Conservation (phyloP, 2,329 filamentous ascomycete species). For the Sporothrix pallida region DNA sequence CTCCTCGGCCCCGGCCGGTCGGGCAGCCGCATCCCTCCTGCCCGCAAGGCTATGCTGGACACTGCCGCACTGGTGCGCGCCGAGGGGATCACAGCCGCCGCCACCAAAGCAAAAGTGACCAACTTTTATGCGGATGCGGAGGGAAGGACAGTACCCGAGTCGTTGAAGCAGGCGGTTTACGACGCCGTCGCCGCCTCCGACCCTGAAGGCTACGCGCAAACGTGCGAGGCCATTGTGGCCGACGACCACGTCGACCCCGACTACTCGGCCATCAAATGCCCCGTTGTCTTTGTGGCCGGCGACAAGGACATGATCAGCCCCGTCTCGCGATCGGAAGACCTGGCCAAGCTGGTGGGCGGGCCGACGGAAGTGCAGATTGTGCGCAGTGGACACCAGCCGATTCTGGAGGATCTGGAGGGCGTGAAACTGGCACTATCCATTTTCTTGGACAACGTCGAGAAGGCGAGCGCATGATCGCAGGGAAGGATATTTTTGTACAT, state of each 20-base stretch:
- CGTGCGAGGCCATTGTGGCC: slow-evolving; percentile 44
- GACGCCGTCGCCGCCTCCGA: slow-evolving; percentile 44
- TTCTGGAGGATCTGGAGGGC: slow-evolving; percentile 33
- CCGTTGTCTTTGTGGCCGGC: slow-evolving; percentile 43
- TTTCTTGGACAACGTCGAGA: background rate
- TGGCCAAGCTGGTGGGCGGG: slow-evolving; percentile 42
- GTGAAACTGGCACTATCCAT: slow-evolving; percentile 29
- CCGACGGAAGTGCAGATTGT: slow-evolving; percentile 41
- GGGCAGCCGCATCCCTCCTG: slow-evolving; percentile 42
- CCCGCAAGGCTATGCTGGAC: slow-evolving; percentile 44
- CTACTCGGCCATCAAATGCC: slow-evolving; percentile 43
- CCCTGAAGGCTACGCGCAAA: slow-evolving; percentile 44
- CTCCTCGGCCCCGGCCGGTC: slow-evolving; percentile 46
- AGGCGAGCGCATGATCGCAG: background rate
- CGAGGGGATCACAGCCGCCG: slow-evolving; percentile 42
- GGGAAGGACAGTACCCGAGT: slow-evolving; percentile 35
- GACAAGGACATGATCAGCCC: slow-evolving; percentile 45
- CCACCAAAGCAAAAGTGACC: slow-evolving; percentile 40
- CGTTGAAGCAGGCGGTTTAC: slow-evolving; percentile 39
- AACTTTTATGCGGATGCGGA: slow-evolving; percentile 42
- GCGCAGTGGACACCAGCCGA: slow-evolving; percentile 36
- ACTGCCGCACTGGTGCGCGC: slow-evolving; percentile 41
- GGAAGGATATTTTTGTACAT: slow-evolving; percentile 16
- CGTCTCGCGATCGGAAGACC: slow-evolving; percentile 40
- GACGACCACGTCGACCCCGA: slow-evolving; percentile 44